phyloP scores from a whole-genome alignment of 2,329 filamentous ascomycete species.

The Passalora sequoiae region DNA sequence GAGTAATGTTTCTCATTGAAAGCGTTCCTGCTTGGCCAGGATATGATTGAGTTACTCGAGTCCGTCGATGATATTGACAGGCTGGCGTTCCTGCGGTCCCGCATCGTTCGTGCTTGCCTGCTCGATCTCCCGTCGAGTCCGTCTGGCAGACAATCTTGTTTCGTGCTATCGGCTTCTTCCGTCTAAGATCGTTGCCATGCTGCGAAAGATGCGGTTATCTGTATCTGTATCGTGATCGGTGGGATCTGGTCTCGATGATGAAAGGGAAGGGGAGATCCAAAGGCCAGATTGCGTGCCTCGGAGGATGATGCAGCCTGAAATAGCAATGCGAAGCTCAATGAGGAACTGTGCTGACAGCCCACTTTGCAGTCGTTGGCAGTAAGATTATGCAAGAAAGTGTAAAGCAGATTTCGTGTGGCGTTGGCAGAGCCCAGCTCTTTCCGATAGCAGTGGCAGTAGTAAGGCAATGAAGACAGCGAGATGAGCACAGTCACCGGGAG shows the following conservation, averaged over 20 bases:
- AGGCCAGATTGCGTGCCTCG: too few species aligned
- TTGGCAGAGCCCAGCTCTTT: conserved; percentile 5
- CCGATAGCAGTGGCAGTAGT: not conserved
- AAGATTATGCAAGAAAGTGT: not conserved
- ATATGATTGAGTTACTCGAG: conserved; percentile 65
- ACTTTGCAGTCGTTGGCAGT: not conserved
- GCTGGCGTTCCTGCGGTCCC: conserved; percentile 44
- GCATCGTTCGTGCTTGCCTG: conserved; percentile 31
- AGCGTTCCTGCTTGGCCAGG: conserved; percentile 61
- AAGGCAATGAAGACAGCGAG: not conserved
- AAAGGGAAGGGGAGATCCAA: too few species aligned
- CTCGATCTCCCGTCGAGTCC: not conserved
- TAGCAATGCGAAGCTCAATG: not conserved
- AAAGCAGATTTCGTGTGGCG: not conserved
- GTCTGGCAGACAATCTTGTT: not conserved
- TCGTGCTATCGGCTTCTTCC: not conserved
- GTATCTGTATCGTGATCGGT: not conserved
- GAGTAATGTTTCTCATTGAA: conserved; percentile 51
- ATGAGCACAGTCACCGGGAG: not conserved
- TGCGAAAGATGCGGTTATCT: not conserved
- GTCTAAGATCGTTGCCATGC: not conserved
- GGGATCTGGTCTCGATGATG: too few species aligned
- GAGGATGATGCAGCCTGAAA: too few species aligned
- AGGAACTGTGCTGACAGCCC: not conserved
- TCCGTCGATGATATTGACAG: conserved; percentile 50